Base-by-base conservation (phyloP, 2,329 filamentous ascomycete species). In the Graphilbum sp. region DNA sequence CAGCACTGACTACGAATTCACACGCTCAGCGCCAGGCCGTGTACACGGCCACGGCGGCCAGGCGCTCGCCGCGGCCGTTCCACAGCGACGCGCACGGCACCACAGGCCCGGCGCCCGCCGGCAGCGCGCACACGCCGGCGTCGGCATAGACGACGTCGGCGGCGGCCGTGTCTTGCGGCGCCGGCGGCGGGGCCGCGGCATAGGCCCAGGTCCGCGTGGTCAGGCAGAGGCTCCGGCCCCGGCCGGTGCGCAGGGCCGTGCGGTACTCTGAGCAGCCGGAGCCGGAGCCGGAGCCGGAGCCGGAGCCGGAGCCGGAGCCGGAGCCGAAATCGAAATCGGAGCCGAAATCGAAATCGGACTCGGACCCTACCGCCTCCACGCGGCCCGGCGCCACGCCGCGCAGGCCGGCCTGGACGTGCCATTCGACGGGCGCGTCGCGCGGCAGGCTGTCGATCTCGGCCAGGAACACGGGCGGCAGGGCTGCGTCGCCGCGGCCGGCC, bases 391-490 rank as follows among this genome's bases (percentile, higher is more conserved):
- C 45, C 15, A 57, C 42, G 21, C 56, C 55, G 12, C 58, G 55
- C 7, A 80, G 55, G 0, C 83, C 81, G 3, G 72, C 52, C 41
- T 79, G 70, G 1, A 67, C 77, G 47, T 83, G 79, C 87, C 88
- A 98, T 60, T 98, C 90, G 11, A 95, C 72, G 29, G 66, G 65
- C 21, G 79, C 79, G 15, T 62, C 64, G 17, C 83, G 71, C 1
- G 90, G 90, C 12, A 98, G 64, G 46, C 76, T 71, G 32, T 77
- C 68, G 2, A 95, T 80, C 50, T 90, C 75, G 1, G 75, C 78
- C 0, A 79, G 69, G 51, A 90, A 79, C 48, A 87, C 67, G 0
- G 79, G 79, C 2, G 86, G 78, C 2, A 69, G 47, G 24, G 43
- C 25, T 39, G 44, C 13, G 35, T 41, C 38, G 17, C 18, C n/a